Conservation (phyloP, 2,329 filamentous ascomycete species). For the Cladophialophora bantiana region DNA sequence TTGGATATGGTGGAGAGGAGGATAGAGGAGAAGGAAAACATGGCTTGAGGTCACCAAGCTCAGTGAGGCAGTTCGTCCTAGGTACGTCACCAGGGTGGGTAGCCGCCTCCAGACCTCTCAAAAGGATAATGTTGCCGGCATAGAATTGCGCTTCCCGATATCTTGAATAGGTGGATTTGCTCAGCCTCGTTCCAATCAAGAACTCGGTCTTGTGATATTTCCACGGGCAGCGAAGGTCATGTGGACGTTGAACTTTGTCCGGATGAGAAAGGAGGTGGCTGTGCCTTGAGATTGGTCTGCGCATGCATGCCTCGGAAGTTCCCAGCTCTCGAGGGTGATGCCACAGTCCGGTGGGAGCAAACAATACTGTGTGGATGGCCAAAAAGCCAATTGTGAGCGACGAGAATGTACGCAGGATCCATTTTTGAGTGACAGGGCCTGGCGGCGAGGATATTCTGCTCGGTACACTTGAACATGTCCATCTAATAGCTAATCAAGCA, state of each 20-base stretch:
- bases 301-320: not conserved
- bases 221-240: not conserved
- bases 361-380: not conserved
- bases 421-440: not conserved
- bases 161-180: not conserved
- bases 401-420: not conserved
- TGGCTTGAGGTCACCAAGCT: not conserved
- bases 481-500: not conserved
- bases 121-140: not conserved
- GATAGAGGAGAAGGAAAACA: conserved; percentile 5
- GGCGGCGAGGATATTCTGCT: not conserved
- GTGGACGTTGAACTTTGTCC: not conserved
- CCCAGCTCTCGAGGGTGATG: not conserved
- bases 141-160: not conserved
- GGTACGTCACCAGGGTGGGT: not conserved
- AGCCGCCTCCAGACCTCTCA: not conserved
- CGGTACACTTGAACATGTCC: too few relatives aligned
- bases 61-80: not conserved
- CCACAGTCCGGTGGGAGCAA: not conserved
- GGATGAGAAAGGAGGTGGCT: conserved; percentile 3
- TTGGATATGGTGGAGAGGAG: conserved; percentile 22
- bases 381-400: not conserved
- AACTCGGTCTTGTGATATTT: not conserved
- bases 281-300: not conserved
- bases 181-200: not conserved